Conservation (phyloP, 805 yeast genomes). For the Debaryomyces tyrocola region DNA sequence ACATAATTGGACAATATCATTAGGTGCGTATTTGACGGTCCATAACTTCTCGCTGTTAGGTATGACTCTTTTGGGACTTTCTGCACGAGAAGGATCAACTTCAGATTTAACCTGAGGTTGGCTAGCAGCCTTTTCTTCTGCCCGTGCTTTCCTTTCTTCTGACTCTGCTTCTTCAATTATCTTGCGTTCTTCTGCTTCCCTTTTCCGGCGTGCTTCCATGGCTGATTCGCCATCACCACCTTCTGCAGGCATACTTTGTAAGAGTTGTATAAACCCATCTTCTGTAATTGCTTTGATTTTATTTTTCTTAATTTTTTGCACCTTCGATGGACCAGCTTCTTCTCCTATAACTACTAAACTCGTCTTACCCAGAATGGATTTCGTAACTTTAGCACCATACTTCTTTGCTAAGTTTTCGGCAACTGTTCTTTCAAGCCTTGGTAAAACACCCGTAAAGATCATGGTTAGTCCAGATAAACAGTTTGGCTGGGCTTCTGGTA, state of each 20-base stretch:
- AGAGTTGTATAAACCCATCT: constrained; percentile 76
- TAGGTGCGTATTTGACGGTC: constrained; percentile 94
- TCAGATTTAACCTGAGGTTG: constrained; percentile 8
- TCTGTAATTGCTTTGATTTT: constrained; percentile 82
- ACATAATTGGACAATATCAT: constrained; percentile 70
- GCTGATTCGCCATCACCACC: constrained; percentile 90
- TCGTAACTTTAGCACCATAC: constrained; percentile 90
- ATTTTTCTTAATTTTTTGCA: constrained; percentile 71
- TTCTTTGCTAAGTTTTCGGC: constrained; percentile 75
- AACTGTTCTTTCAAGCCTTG: constrained; percentile 71
- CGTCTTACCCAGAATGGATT: constrained; percentile 82
- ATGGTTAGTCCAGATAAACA: constrained; percentile 87
- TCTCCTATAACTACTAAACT: constrained; percentile 87
- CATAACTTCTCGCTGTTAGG: constrained; percentile 69
- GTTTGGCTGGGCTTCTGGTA: constrained; percentile 83
- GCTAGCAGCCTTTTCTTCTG: constrained; percentile 7
- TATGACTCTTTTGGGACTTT: constrained; percentile 28
- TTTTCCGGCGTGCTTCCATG: constrained; percentile 65
- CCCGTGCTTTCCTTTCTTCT: constrained; percentile 29
- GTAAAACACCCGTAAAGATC: constrained; percentile 90
- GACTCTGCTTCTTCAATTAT: constrained; percentile 49
- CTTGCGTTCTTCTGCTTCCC: constrained; percentile 62
- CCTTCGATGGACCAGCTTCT: constrained; percentile 96
- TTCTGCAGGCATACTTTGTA: constrained; percentile 80
- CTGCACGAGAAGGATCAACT: constrained; percentile 6